phyloP scores from a whole-genome alignment of 352 stramenopile species.

The Globisporangium viniferum region DNA sequence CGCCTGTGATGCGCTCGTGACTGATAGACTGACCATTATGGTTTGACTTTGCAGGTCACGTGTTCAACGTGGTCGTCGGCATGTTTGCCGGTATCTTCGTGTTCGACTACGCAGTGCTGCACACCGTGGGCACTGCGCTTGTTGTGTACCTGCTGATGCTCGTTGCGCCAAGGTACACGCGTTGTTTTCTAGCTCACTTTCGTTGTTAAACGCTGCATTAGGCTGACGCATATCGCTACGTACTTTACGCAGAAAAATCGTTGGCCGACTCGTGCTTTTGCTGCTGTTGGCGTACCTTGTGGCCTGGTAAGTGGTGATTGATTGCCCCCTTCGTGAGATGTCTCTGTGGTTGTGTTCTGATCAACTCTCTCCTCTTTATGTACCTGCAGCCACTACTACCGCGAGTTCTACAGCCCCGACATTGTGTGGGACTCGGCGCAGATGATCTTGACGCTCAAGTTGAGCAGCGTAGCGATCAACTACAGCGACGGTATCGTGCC shows the following conservation, averaged over 20 bases:
- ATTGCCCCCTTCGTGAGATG: neutral
- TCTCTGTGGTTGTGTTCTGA: neutral
- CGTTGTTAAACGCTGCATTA: neutral
- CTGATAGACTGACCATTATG: neutral
- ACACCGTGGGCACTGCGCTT: slow-evolving; percentile 58
- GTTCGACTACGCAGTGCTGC: slow-evolving; percentile 75
- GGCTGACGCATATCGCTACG: neutral
- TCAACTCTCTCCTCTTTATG: neutral
- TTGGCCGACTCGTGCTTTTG: slow-evolving; percentile 63
- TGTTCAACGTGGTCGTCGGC: slow-evolving; percentile 67
- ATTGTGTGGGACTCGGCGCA: slow-evolving; percentile 85
- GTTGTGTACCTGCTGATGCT: slow-evolving; percentile 72
- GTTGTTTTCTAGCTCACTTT: neutral
- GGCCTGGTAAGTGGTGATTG: slow-evolving; percentile 34
- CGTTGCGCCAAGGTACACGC: slow-evolving; percentile 46
- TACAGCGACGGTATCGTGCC: slow-evolving; percentile 72
- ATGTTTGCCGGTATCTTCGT: slow-evolving; percentile 70
- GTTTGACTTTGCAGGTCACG: slow-evolving; percentile 39
- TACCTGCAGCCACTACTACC: slow-evolving; percentile 70
- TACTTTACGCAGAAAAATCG: slow-evolving; percentile 39
- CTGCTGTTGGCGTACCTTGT: slow-evolving; percentile 69
- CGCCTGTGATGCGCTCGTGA: neutral
- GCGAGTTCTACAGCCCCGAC: slow-evolving; percentile 74
- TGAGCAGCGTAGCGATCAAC: slow-evolving; percentile 77
- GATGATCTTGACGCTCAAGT: slow-evolving; percentile 86